These are phyloP conservation scores for Fusarium albidum DNA, from an alignment of 2,329 filamentous ascomycete species.

Conservation along the genomic window DNA sequence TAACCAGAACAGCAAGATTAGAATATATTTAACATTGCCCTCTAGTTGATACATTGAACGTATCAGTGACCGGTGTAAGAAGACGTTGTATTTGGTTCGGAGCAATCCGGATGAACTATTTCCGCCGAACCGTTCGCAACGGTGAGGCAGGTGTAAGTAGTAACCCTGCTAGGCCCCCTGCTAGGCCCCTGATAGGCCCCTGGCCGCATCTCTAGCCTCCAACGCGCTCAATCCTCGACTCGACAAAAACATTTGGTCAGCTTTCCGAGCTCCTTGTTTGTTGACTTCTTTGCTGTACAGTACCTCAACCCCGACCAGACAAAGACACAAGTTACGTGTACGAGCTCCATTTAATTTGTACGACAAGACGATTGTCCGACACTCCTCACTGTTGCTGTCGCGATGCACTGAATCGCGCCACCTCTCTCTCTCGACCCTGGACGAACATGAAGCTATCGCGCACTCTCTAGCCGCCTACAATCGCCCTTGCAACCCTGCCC, in stretches of 20 bases:
- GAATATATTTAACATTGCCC: no score
- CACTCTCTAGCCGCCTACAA: slow-evolving; percentile 19
- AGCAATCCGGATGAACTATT: slow-evolving; percentile 6
- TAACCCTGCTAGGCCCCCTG: neutral
- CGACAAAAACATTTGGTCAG: slow-evolving; percentile 34
- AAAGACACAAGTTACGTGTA: slow-evolving; percentile 11
- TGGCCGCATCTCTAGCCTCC: slow-evolving; percentile 11
- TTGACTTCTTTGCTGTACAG: slow-evolving; percentile 16
- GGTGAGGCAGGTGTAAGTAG: neutral
- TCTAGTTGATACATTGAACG: no score
- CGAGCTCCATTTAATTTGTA: neutral
- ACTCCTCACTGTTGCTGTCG: slow-evolving; percentile 4
- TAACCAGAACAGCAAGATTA: no score
- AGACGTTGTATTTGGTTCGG: neutral
- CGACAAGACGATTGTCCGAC: slow-evolving; percentile 5
- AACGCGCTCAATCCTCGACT: slow-evolving; percentile 27
- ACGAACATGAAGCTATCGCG: slow-evolving; percentile 33
- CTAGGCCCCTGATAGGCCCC: neutral
- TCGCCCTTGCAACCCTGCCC: slow-evolving; percentile 9
- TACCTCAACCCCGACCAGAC: slow-evolving; percentile 5
- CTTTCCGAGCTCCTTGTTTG: slow-evolving; percentile 27
- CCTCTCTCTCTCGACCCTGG: slow-evolving; percentile 2
- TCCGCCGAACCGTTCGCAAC: slow-evolving; percentile 9
- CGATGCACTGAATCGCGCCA: slow-evolving; percentile 37
- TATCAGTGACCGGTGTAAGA: neutral